Percentiles rank a stretch among this genome's conserved stretches.
Evolutionary conservation across 306 rosid species (phyloP).

Genomic region (cucumber (Cucumis sativus)): DNA sequence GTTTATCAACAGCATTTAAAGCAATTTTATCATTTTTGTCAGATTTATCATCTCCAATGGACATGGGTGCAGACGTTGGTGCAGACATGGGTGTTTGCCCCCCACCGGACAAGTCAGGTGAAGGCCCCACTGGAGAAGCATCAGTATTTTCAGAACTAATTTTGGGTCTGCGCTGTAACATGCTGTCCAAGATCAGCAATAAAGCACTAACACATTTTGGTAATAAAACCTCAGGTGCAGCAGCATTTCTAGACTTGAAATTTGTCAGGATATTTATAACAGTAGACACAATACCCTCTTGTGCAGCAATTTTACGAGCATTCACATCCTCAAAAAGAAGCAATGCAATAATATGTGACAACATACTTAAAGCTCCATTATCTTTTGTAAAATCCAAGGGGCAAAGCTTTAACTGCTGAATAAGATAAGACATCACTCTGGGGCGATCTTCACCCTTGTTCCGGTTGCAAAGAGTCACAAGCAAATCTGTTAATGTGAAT

Average conservation of each 20-base stretch:
- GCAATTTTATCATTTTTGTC: constrained; percentile 17
- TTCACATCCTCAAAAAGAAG: constrained; percentile 82
- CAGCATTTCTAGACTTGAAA: constrained; percentile 50
- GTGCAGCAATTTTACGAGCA: constrained; percentile 77
- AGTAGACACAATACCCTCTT: constrained; percentile 52
- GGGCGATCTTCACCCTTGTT: constrained; percentile 89
- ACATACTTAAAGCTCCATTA: constrained; percentile 58
- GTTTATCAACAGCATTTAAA: constrained; percentile 28
- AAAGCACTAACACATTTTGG: constrained; percentile 83
- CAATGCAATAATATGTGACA: constrained; percentile 70
- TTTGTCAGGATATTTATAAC: constrained; percentile 60
- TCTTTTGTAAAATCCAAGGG: constrained; percentile 66
- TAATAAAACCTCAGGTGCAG: constrained; percentile 42
- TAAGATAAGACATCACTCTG: constrained; percentile 68
- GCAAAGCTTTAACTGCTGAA: constrained; percentile 89
- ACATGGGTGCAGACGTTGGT: constrained; percentile 27
- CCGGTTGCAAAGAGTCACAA: constrained; percentile 72
- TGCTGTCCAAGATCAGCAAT: constrained; percentile 78
- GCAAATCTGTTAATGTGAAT: constrained; percentile 86
- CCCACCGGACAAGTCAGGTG: constrained; percentile 43
- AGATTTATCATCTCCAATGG: constrained; percentile 31
- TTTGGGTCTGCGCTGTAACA: constrained; percentile 75
- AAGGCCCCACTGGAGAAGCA: constrained; percentile 38
- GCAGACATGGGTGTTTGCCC: constrained; percentile 38
- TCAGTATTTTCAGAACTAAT: constrained; percentile 37